phyloP scores from a whole-genome alignment of 352 stramenopile genomes.

The Pythium phragmiticola region DNA sequence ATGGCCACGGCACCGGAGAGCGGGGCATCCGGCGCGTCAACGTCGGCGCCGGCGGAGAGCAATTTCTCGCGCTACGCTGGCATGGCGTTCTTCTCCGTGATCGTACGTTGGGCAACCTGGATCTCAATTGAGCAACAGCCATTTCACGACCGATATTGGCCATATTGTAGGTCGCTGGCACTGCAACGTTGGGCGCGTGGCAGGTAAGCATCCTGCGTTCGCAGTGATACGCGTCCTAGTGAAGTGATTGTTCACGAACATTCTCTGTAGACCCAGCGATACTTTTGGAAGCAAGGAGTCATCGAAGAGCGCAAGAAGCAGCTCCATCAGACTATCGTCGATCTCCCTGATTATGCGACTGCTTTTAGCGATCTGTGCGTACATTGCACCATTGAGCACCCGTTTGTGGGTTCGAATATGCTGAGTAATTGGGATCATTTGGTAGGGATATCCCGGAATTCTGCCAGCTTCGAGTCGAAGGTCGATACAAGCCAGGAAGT shows the following conservation, averaged over 20 bases:
- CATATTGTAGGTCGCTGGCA: conserved; percentile 54
- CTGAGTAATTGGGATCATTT: neutral
- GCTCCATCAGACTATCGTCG: conserved; percentile 54
- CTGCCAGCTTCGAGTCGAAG: conserved; percentile 65
- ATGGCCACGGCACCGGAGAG: conserved; percentile 29
- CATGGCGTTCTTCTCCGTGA: conserved; percentile 81
- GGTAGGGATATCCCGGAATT: conserved; percentile 77
- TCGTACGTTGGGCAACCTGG: conserved; percentile 36
- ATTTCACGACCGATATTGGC: conserved; percentile 3
- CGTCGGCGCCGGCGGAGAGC: conserved; percentile 38
- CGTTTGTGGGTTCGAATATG: neutral
- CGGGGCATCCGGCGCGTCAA: neutral
- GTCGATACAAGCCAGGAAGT: conserved; percentile 63
- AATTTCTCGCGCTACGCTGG: conserved; percentile 76
- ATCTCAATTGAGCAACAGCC: neutral
- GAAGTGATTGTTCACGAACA: neutral
- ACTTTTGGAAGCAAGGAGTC: conserved; percentile 89
- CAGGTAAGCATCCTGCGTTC: conserved; percentile 40
- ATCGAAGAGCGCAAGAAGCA: conserved; percentile 83
- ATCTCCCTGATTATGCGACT: conserved; percentile 60
- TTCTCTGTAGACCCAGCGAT: conserved; percentile 65
- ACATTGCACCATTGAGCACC: neutral
- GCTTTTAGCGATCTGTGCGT: conserved; percentile 61
- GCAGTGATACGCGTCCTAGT: neutral
- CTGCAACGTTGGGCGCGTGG: conserved; percentile 75